Evolutionary conservation across 345 rosid species (phyloP), one percentile per base, ranked within the genome.

Genomic region (Corchorus capsularis): DNA sequence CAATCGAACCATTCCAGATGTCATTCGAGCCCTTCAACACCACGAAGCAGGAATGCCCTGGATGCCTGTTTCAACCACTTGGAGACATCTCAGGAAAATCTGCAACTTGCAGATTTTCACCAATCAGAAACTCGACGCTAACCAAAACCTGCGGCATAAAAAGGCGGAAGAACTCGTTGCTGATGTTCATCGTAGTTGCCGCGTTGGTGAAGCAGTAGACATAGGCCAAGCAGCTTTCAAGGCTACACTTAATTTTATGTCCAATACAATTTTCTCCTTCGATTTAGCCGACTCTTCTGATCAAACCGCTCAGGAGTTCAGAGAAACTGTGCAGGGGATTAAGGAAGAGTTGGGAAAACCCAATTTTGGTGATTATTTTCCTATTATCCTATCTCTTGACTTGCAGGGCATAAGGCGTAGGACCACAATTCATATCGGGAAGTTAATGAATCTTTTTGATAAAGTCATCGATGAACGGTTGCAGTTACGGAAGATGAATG

Each of bases 31-130:
- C 49, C 16, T 52, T 46, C 78, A 81, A 47, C 85, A 86, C 64
- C 57, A 79, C 35, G 71, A 83, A 41, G n/a, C 57, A 56, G 73
- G 78, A 16, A 14, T 85, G 54, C 41, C 75, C 0, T 85, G 87
- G 86, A 49, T 86, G 35, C 88, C 87, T 2, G 73, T 79, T 4
- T 69, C 82, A 3, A 55, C 78, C 17, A 56, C 53, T 46, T 88
- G 87, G 90, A 78, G 82, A 78, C 69, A 57, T 52, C 63, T 89
- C 34, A 53, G 85, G 56, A 85, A 82, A 59, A 65, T 84, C 27
- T 77, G 83, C 75, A 75, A 60, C 50, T 43, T 69, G 6, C 80
- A 82, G 1, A 43, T 87, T 35, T 82, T 85, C 63, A 46, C 85
- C 14, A 54, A 39, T 22, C 86, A 82, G 19, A 76, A 82, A 59